phyloP scores from a whole-genome alignment of 2,329 filamentous ascomycete species.

The Verticillium dahliae region DNA sequence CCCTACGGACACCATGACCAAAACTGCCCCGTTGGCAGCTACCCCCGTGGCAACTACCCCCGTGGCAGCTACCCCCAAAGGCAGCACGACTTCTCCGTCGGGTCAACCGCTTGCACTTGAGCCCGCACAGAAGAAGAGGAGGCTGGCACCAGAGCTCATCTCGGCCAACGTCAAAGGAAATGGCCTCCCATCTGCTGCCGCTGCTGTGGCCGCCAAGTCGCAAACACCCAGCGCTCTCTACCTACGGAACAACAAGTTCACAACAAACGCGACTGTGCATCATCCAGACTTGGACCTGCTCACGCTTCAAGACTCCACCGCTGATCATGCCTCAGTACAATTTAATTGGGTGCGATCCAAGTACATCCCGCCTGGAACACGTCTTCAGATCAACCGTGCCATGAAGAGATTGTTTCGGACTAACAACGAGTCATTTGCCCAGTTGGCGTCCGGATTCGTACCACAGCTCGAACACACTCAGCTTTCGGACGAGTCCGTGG shows the following conservation, averaged over 20 bases:
- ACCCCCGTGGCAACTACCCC: too few relatives aligned
- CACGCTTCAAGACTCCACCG: background rate
- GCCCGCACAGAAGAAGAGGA: conserved; percentile 19
- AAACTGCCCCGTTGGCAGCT: background rate
- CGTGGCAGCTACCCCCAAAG: background rate
- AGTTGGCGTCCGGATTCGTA: conserved; percentile 5
- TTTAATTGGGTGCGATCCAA: conserved; percentile 4
- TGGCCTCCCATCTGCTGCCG: conserved; percentile 3
- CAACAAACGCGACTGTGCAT: background rate
- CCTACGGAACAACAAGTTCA: background rate
- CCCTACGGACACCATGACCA: background rate
- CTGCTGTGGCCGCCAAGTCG: too few relatives aligned
- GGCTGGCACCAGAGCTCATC: conserved; percentile 16
- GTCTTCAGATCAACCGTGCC: conserved; percentile 32
- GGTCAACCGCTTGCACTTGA: background rate
- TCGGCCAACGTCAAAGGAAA: conserved; percentile 8
- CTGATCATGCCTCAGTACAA: background rate
- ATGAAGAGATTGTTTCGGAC: conserved; percentile 32
- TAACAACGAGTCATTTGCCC: conserved; percentile 5
- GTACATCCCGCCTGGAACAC: conserved; percentile 32
- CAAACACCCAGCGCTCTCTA: background rate
- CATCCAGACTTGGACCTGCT: background rate
- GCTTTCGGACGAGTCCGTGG: conserved; percentile 47
- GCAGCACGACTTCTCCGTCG: background rate
- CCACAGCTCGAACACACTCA: conserved; percentile 27